Evolutionary conservation across 208 protist genomes (phyloP), one percentile per base, ranked within the genome.

Genomic region (Leishmania mexicana): DNA sequence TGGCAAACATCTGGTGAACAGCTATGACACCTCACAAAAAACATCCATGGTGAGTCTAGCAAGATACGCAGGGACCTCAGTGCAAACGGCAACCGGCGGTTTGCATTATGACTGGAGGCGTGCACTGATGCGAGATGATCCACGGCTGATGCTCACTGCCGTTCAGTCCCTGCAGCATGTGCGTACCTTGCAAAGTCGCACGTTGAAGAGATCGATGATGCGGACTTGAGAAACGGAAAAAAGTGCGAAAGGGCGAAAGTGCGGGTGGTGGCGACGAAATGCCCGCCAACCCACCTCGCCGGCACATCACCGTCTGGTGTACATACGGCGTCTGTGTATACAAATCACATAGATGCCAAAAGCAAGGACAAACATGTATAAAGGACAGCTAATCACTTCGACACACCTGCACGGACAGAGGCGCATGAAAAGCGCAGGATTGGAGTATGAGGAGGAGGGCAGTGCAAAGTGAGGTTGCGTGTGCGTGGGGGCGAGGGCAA

Each of bases 291-390:
- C 17, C 70, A 53, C 45, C 70, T 51, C 40, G 8, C 21, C 4
- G 45, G 45, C 45, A 51, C 40, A 51, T n/a, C 70, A 40, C 70
- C 54, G 70, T 53, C 70, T 74, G 21, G 45, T 74, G 28, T 74
- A 74, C 70, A 74, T 74, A 15, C 35, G 24, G 67, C 21, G 4
- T 38, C 47, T 51, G 40, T 31, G 40, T n/a, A 51, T 1, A 7
- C 6, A 7, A 51, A 38, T 74, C 10, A 38, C 38, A 74, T 38
- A 21, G 45, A 74, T 51, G 28, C 42, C 35, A 38, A 51, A 58
- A 42, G 35, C 38, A 76, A 76, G 40, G 31, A 45, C 15, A 40
- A 47, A 75, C 71, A 72, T 5, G 40, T 35, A 62, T 31, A 8
- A 31, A 62, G 1, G 4, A 31, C 6, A 24, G 57, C 8, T 45